Base-by-base conservation (phyloP, 257 asterid genomes). In the Solanum verrucosum region DNA sequence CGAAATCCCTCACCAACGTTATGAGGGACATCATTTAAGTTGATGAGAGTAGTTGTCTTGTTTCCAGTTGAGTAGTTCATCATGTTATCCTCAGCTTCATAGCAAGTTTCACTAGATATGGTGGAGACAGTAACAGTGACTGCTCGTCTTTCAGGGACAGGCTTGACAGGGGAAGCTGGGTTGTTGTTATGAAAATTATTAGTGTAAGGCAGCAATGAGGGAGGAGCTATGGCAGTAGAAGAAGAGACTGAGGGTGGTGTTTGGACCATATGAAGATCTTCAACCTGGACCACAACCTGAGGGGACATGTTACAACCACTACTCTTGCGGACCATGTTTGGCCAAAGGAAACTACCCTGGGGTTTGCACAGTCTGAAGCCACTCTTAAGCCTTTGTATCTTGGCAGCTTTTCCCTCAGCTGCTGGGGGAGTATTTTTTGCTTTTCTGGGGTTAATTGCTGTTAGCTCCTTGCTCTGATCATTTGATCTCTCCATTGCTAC, bases 341-440 rank as follows among this genome's bases (percentile, higher is more conserved):
- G 99, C 99, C 99, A 97, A 5, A 93, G 96, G 89, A 97, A 97
- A 60, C 98, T 95, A 83, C 99, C 99, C 90, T 97, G 97, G 44
- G 99, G 99, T 70, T 93, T 97, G 93, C 99, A 97, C 90, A 96
- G 91, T 89, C 98, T 95, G 98, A 97, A 97, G 38, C 99, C 99
- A 88, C 99, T 97, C 94, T 94, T 97, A 79, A 95, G 94, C 95
- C 98, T 96, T 89, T 94, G 91, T 44, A 95, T 93, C 93, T 91
- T 96, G 78, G 95, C 99, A 91, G 98, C 99, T 87, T 97, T 96
- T 93, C 90, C 93, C 90, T 92, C 95, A 65, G 90, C 96, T 67
- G 88, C 88, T 42, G 84, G 86, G 44, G 87, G 37, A 49, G 85
- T 37, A 29, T 84, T 42, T 25, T 56, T 46, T 29, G 87, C 77